Percentiles rank a stretch among this genome's conserved stretches.
These are phyloP conservation scores for Blastobotrys americana DNA, from an alignment of 805 yeast genomes.

Conservation along the genomic window DNA sequence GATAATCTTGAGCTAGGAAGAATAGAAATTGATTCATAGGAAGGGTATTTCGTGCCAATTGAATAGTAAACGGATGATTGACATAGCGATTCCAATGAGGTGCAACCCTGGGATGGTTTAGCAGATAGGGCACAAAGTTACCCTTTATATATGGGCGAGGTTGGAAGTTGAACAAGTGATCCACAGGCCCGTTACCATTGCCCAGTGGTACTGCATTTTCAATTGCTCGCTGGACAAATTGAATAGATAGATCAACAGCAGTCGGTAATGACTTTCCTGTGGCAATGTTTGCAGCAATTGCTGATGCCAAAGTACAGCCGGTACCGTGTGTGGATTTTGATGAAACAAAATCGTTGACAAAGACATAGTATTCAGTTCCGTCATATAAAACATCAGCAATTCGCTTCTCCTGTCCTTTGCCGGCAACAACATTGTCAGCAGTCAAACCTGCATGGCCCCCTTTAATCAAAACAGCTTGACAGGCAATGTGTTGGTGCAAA, in stretches of 20 bases:
- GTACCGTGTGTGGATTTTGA: conserved; percentile 75
- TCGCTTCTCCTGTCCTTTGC: conserved; percentile 14
- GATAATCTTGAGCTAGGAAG: conserved; percentile 58
- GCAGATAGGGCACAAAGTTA: conserved; percentile 43
- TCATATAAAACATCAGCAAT: conserved; percentile 26
- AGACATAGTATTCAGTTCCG: conserved; percentile 35
- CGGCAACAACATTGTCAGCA: conserved; percentile 8
- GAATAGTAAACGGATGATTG: conserved; percentile 53
- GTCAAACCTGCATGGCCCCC: conserved; percentile 64
- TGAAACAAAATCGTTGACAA: conserved; percentile 39
- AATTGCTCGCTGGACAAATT: conserved; percentile 62
- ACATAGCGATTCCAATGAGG: conserved; percentile 53
- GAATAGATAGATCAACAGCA: conserved; percentile 51
- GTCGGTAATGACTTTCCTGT: conserved; percentile 39
- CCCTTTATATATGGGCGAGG: conserved; percentile 31
- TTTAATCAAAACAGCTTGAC: conserved; percentile 56
- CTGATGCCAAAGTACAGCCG: conserved; percentile 80
- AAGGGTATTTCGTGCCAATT: conserved; percentile 46
- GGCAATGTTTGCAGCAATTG: conserved; percentile 72
- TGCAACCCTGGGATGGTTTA: conserved; percentile 47
- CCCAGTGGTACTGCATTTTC: conserved; percentile 40
- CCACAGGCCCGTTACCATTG: conserved; percentile 65
- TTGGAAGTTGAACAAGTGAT: conserved; percentile 46
- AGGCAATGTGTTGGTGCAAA: conserved; percentile 34
- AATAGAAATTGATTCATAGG: conserved; percentile 45